A percentile compares a stretch with the other conserved stretches of the same genome.
phyloP scores from a whole-genome alignment of 2,329 filamentous ascomycete genomes.

The Cladophialophora bantiana region DNA sequence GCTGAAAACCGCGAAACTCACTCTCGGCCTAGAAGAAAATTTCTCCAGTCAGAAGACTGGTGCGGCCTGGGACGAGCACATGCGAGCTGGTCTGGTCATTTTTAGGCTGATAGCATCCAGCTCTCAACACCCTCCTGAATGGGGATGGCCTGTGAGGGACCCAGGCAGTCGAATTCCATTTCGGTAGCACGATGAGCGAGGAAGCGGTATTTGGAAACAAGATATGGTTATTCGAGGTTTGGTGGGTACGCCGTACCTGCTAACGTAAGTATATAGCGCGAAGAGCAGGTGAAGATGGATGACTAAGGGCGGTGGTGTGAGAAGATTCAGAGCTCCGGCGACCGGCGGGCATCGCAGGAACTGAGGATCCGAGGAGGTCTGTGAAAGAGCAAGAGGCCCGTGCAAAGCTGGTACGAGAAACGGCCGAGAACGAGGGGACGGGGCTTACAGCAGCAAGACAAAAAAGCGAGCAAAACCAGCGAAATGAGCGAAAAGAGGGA shows the following conservation, averaged over 20 bases:
- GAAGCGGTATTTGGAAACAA: constrained; percentile 3
- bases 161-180: constrained; percentile 8
- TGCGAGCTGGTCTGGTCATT: constrained; percentile 15
- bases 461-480: background rate
- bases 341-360: constrained; percentile 13
- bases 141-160: background rate
- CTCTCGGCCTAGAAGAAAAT: constrained; percentile 15
- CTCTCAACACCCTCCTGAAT: constrained; percentile 8
- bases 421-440: background rate
- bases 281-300: background rate
- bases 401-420: constrained; percentile 8
- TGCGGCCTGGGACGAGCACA: constrained; percentile 16
- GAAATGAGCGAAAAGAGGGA: too few species aligned
- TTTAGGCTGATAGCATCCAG: constrained; percentile 18
- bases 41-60: constrained; percentile 15
- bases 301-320: constrained; percentile 18
- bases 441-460: constrained; percentile 21
- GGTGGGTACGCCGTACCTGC: background rate
- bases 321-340: background rate
- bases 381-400: background rate
- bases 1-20: constrained; percentile 15
- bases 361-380: constrained; percentile 17
- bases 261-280: constrained; percentile 23
- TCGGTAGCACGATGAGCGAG: background rate
- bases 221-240: background rate